These are phyloP conservation scores for Ophiostoma ips DNA, from an alignment of 2,329 filamentous ascomycete genomes.

Conservation along the genomic window DNA sequence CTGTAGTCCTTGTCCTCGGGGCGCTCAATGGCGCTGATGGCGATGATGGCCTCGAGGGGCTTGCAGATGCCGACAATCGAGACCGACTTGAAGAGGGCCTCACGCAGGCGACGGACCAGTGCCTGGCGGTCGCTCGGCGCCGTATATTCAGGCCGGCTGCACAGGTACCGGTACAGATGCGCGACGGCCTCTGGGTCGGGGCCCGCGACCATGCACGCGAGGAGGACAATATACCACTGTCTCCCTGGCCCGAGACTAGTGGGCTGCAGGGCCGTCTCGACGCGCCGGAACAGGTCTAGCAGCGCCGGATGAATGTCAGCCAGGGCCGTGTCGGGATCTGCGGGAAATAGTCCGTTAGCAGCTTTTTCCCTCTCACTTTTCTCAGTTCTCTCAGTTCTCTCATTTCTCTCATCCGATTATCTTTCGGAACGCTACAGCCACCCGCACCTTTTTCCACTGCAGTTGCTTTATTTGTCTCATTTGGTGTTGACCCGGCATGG, in stretches of 20 bases:
- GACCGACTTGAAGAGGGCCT: constrained; percentile 45
- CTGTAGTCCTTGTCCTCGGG: constrained; percentile 43
- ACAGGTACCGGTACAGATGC: constrained; percentile 42
- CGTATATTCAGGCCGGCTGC: constrained; percentile 27
- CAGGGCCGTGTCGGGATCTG: neutral
- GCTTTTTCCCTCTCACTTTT: too few relatives aligned
- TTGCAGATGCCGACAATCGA: constrained; percentile 48
- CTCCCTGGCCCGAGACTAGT: constrained; percentile 12
- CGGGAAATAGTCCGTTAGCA: too few relatives aligned
- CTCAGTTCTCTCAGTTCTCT: too few relatives aligned
- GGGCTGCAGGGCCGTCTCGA: constrained; percentile 5
- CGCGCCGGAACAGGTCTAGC: constrained; percentile 7
- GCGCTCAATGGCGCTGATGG: constrained; percentile 35
- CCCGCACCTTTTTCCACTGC: too few relatives aligned
- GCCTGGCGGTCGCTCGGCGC: constrained; percentile 29
- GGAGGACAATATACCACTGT: constrained; percentile 16
- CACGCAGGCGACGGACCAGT: constrained; percentile 38
- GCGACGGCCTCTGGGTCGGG: constrained; percentile 36
- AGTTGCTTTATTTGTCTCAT: too few relatives aligned
- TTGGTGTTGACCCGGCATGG: too few relatives aligned
- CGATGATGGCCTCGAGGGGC: constrained; percentile 44
- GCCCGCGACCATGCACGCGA: constrained; percentile 32
- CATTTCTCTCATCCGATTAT: too few relatives aligned
- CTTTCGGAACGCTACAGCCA: too few relatives aligned
- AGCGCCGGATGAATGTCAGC: neutral